phyloP scores from a whole-genome alignment of 2,329 filamentous ascomycete genomes.

The Exophiala xenobiotica region DNA sequence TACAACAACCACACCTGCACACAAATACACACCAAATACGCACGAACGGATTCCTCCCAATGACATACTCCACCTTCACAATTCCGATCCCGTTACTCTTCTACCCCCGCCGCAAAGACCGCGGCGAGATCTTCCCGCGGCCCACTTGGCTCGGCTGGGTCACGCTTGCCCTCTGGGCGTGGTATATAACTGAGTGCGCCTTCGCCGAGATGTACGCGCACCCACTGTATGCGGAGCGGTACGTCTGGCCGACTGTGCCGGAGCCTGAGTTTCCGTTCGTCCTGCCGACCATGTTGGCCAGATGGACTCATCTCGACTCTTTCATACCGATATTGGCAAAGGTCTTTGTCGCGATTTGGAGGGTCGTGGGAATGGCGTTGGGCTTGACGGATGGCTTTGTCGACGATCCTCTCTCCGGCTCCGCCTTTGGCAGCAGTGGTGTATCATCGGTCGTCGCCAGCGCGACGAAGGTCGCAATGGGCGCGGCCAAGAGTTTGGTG shows the following conservation, averaged over 20 bases:
- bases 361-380: conserved; percentile 28
- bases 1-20: conserved; percentile 1
- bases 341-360: conserved; percentile 19
- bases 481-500: conserved; percentile 9
- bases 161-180: conserved; percentile 44
- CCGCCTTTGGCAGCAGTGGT: no score
- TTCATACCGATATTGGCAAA: conserved; percentile 13
- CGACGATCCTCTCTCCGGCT: conserved; percentile 33
- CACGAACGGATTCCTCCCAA: conserved; percentile 50
- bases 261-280: conserved; percentile 57
- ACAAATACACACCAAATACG: conserved; percentile 1
- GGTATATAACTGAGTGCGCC: conserved; percentile 50
- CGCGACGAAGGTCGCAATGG: conserved; percentile 6
- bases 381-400: conserved; percentile 46
- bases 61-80: conserved; percentile 50
- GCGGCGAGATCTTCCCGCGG: conserved; percentile 33
- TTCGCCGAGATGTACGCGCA: conserved; percentile 55
- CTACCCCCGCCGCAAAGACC: conserved; percentile 33
- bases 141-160: conserved; percentile 42
- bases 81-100: conserved; percentile 52
- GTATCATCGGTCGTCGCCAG: conserved; percentile 11
- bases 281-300: conserved; percentile 54
- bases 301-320: conserved; percentile 35
- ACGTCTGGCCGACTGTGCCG: conserved; percentile 50
- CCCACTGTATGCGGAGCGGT: conserved; percentile 47